Base-by-base conservation (phyloP, 2,329 filamentous ascomycete species). In the Dactylonectria estremocensis region DNA sequence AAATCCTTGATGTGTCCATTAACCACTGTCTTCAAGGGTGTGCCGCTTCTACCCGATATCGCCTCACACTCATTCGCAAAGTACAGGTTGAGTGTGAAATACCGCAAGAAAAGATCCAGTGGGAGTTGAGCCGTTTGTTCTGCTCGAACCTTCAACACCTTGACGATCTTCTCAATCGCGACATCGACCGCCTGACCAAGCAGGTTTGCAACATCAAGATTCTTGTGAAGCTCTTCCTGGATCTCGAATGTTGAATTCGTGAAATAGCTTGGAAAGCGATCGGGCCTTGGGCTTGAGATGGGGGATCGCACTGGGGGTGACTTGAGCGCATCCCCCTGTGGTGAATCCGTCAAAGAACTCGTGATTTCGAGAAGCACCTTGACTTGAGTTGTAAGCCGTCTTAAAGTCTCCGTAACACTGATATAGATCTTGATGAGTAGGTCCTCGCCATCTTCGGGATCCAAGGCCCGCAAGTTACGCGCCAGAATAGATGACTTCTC, bases 281-380 rank as follows among this genome's bases (percentile, higher is more conserved):
- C 74, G n/a, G 78, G 77, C 14, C 82, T 80, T 1, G 88, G 87
- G 65, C 88, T 90, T 46, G 85, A 82, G 2, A 88, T 80, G 0
- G 88, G 88, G 3, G 88, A 89, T 70, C 83, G 83, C 10, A 86
- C 65, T 1, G 83, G 81, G 1, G 86, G 86, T 8, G 87, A 88
- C 65, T 82, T 84, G 43, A 86, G 65, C 6, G 82, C 83, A 13
- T 83, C 81, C 2, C 72, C 80, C 70, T 66, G 72, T 64, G 76
- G 76, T 46, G 77, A 76, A 22, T 86, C 83, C 14, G 88, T 85
- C 58, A 93, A 86, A 13, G 90, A 91, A 78, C 95, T 97, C 1
- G 95, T 96, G 20, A 97, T 93, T 80, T 99, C 96, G 10, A 99
- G 86, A n/a, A 99, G 83, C 10, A 98, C 91, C 80, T 99, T 99